Evolutionary conservation across 768 basidiomycete species (phyloP).

Genomic region (Lentinula boryana): DNA sequence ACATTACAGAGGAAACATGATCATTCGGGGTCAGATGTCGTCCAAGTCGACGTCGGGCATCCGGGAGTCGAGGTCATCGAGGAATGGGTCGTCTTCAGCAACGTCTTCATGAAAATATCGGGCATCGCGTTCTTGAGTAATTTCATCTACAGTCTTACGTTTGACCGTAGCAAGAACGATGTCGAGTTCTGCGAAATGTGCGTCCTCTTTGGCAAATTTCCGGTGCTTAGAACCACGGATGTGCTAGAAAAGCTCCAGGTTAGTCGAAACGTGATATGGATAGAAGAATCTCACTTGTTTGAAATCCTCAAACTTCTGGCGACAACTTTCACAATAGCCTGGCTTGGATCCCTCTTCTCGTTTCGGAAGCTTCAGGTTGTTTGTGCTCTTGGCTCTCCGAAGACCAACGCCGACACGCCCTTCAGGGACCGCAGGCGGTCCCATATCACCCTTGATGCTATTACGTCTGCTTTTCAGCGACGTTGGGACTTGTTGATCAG

Average conservation of each 20-base stretch:
- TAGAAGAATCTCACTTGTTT: slow-evolving; percentile 47
- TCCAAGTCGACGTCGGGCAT: neutral
- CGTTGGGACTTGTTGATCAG: slow-evolving; percentile 60
- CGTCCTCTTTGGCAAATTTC: slow-evolving; percentile 71
- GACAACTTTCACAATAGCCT: slow-evolving; percentile 97
- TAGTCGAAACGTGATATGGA: slow-evolving; percentile 5
- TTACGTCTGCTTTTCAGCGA: slow-evolving; percentile 41
- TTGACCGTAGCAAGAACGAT: slow-evolving; percentile 59
- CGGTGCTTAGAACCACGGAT: slow-evolving; percentile 66
- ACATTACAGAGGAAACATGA: neutral
- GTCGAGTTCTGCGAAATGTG: slow-evolving; percentile 80
- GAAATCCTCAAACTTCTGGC: slow-evolving; percentile 86
- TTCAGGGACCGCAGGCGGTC: slow-evolving; percentile 59
- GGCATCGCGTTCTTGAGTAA: slow-evolving; percentile 14
- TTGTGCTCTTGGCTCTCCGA: slow-evolving; percentile 77
- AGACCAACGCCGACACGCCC: slow-evolving; percentile 33
- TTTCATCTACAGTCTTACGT: slow-evolving; percentile 32
- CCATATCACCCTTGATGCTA: slow-evolving; percentile 42
- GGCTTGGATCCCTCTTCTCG: slow-evolving; percentile 87
- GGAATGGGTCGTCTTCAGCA: neutral
- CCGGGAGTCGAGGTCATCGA: neutral
- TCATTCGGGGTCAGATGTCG: neutral
- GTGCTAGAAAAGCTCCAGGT: slow-evolving; percentile 46
- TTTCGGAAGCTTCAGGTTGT: slow-evolving; percentile 66
- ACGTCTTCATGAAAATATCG: slow-evolving; percentile 3